Evolutionary conservation across 2,329 filamentous ascomycete genomes (phyloP), one percentile per base, ranked within the genome.

Genomic region (Coleophoma cylindrospora): DNA sequence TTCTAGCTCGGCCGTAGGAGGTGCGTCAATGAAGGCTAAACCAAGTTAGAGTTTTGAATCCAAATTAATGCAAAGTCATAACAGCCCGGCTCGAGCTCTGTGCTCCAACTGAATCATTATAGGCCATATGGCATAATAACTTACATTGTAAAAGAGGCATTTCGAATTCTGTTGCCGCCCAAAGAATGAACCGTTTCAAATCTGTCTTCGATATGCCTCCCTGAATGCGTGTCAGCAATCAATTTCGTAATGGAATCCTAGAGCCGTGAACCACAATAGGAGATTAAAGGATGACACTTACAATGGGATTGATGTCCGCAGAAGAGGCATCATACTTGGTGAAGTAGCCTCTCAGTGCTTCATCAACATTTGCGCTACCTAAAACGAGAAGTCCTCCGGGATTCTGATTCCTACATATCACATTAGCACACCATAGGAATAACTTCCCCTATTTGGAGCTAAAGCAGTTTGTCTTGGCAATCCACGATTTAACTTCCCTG

Each of bases 151-250:
- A 75, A 48, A 86, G 79, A 0, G 84, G 83, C 1, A 91, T 67
- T 5, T 76, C 65, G 60, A 87, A 89, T 34, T 75, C 69, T 15
- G 64, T 69, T 47, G 72, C 66, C 2, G 83, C 78, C 75, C 80
- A 90, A n/a, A 69, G 70, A 52, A 90, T 86, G 68, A 91, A 90
- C 10, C 76, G 68, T 64, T 87, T 88, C 1, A 89, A 70, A 58
- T 91, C 87, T 2, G 74, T 80, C 65, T 89, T 90, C 11, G 53
- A 68, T 68, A 62, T 45, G 22, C 40, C 36, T n/a, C 36, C 36
- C 27, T 27, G 27, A 27, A 27, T 3, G 27, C 27, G 9, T 10
- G 27, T 27, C 27, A 27, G 27, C 27, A 27, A 27, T 6, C 9
- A 6, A 3, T 27, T 10, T 7, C 27, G 9, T 8, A 3, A 3